Evolutionary conservation across 2,329 filamentous ascomycete species (phyloP).

Genomic region (Hirsutella minnesotensis): DNA sequence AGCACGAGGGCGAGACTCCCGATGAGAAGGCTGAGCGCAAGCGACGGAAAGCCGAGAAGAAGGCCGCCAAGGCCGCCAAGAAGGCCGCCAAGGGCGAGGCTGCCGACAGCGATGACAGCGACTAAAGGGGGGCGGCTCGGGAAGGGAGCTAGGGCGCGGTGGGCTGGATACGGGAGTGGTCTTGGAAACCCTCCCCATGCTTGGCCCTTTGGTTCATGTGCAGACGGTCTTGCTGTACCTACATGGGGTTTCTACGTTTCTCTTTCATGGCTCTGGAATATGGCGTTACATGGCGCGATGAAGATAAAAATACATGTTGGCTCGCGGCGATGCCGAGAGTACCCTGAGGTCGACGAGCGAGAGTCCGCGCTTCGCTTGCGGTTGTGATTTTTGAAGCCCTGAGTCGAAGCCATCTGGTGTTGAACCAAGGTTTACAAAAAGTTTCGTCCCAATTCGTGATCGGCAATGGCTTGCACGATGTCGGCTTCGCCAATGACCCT

Average conservation of each 20-base stretch:
- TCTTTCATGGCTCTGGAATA: conserved; percentile 7
- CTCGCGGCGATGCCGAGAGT: background rate
- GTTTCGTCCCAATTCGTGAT: no score
- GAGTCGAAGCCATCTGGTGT: no score
- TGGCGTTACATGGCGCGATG: conserved; percentile 11
- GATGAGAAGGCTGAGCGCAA: conserved; percentile 55
- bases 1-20: conserved; percentile 65
- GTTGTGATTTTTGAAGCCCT: no score
- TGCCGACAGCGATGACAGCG: conserved; percentile 31
- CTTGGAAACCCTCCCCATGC: no score
- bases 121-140: conserved; percentile 2
- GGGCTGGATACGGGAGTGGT: conserved; percentile 8
- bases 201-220: no score
- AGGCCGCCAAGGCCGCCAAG: conserved; percentile 44
- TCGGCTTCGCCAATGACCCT: no score
- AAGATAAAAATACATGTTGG: conserved; percentile 1
- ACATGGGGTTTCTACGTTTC: background rate
- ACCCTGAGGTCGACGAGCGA: no score
- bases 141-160: background rate
- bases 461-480: no score
- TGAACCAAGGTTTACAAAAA: no score
- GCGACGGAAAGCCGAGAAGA: conserved; percentile 48
- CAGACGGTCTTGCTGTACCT: no score
- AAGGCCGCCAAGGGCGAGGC: conserved; percentile 40
- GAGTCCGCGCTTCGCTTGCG: no score